Percentiles rank a stretch among this genome's conserved stretches.
These are phyloP conservation scores for Neurospora sp. DNA, from an alignment of 495 filamentous ascomycete species.

Conservation along the genomic window DNA sequence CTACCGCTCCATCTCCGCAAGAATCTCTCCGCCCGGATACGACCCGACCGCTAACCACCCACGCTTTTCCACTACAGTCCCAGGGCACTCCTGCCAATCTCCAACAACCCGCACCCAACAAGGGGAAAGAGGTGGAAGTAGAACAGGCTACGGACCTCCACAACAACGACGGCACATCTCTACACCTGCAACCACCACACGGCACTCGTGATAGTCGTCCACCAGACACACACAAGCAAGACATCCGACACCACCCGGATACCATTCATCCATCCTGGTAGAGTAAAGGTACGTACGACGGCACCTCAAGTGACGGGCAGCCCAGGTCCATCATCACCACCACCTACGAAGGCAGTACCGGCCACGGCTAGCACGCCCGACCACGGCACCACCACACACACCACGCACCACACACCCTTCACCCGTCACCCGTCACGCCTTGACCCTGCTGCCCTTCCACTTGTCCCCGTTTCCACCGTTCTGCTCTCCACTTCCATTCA, in stretches of 20 bases:
- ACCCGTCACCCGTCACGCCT: background rate
- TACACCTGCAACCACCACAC: background rate
- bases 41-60: background rate
- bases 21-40: background rate
- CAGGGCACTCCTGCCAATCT: background rate
- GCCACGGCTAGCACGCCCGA: background rate
- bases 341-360: background rate
- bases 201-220: background rate
- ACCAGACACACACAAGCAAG: background rate
- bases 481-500: background rate
- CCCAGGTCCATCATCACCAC: background rate
- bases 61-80: background rate
- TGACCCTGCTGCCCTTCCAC: slow-evolving; percentile 10
- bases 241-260: background rate
- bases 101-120: background rate
- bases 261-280: background rate
- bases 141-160: background rate
- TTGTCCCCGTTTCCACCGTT: background rate
- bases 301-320: background rate
- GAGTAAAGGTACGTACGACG: background rate
- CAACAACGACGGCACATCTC: background rate
- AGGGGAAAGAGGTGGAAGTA: background rate
- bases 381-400: background rate
- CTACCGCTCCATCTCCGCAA: background rate
- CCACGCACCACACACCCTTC: background rate